Percentiles rank a stretch among this genome's conserved stretches.
phyloP scores from a whole-genome alignment of 1,139 yeast genomes.

The Hemisphaericaspora xylofermentans region DNA sequence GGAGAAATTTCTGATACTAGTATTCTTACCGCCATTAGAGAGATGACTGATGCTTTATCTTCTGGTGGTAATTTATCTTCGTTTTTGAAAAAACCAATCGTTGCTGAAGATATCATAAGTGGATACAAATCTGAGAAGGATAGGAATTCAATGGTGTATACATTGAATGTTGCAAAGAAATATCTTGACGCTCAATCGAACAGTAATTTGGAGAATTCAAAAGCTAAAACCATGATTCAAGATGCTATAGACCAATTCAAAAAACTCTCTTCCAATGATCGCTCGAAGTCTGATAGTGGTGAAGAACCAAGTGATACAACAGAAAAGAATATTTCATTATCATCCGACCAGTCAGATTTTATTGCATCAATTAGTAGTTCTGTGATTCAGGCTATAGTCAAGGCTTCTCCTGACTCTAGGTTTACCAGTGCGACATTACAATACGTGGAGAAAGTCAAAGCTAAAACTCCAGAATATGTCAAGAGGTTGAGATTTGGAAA shows the following conservation, averaged over 20 bases:
- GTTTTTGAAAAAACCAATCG: slow-evolving; percentile 16
- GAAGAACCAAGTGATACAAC: slow-evolving; percentile 9
- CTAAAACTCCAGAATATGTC: slow-evolving; percentile 39
- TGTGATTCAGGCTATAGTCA: slow-evolving; percentile 30
- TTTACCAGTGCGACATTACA: slow-evolving; percentile 17
- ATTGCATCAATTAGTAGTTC: slow-evolving; percentile 32
- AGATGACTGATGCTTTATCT: slow-evolving; percentile 43
- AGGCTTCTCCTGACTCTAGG: slow-evolving; percentile 21
- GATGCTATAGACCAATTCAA: slow-evolving; percentile 27
- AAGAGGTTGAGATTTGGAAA: slow-evolving; percentile 70
- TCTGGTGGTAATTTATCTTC: slow-evolving; percentile 19
- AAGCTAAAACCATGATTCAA: slow-evolving; percentile 7
- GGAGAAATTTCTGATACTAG: slow-evolving; percentile 28
- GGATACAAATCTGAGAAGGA: slow-evolving; percentile 27
- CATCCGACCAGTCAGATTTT: slow-evolving; percentile 18
- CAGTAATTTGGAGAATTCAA: slow-evolving; percentile 1
- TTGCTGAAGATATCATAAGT: slow-evolving; percentile 22
- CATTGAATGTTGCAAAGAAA: slow-evolving; percentile 40
- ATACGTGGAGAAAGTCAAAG: slow-evolving; percentile 26
- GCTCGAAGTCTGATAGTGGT: background rate
- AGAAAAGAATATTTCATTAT: slow-evolving; percentile 16
- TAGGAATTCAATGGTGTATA: slow-evolving; percentile 29
- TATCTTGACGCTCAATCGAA: slow-evolving; percentile 23
- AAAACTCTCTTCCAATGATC: slow-evolving; percentile 18
- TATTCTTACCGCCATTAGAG: slow-evolving; percentile 38